phyloP scores from a whole-genome alignment of 306 rosid species.

The Cucurbita maxima region DNA sequence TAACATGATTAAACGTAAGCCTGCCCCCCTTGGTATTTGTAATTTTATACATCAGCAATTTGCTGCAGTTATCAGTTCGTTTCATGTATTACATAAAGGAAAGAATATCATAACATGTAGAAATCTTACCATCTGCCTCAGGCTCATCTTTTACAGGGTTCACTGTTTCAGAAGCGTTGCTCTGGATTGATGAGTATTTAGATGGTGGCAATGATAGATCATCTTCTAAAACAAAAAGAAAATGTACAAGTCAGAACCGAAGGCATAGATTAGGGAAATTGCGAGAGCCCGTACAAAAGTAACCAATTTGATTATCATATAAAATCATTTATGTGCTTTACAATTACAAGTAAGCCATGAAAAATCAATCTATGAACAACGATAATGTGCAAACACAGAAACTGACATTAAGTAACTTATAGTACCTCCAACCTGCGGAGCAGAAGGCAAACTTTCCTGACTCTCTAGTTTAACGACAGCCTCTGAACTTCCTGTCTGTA shows the following conservation, averaged over 20 bases:
- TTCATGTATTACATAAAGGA: neutral
- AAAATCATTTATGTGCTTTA: neutral
- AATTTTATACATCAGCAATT: neutral
- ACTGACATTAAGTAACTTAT: neutral
- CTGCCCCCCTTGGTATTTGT: neutral
- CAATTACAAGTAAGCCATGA: neutral
- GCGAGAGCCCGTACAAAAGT: neutral
- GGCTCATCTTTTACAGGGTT: conserved; percentile 35
- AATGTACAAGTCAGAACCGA: neutral
- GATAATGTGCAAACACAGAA: neutral
- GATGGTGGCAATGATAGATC: conserved; percentile 37
- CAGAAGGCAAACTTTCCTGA: conserved; percentile 29
- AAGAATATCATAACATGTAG: neutral
- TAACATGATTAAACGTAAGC: neutral
- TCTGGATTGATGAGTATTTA: conserved; percentile 33
- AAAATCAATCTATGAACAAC: neutral
- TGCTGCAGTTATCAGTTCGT: neutral
- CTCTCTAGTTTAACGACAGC: conserved; percentile 24
- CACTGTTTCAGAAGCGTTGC: conserved; percentile 27
- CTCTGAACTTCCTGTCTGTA: conserved; percentile 37
- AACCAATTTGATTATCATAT: neutral
- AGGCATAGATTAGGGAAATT: neutral
- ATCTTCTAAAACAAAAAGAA: conserved; percentile 28
- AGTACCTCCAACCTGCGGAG: conserved; percentile 42
- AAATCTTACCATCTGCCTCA: conserved; percentile 36